Percentiles rank a stretch among this genome's conserved stretches.
Evolutionary conservation across 768 basidiomycete species (phyloP).

Genomic region (Lactarius akahatsu): DNA sequence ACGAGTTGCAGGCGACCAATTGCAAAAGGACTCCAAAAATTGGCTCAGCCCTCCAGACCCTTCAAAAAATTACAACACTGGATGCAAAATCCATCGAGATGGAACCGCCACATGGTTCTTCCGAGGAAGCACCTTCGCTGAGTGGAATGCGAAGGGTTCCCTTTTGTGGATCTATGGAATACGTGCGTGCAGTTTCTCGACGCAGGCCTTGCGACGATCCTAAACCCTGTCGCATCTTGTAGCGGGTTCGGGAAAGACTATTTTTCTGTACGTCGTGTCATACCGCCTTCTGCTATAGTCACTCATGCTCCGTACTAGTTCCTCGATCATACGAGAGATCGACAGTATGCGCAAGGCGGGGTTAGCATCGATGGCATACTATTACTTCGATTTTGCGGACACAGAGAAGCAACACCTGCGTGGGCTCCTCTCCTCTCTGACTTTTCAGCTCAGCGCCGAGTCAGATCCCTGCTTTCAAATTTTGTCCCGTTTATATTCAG

Average conservation of each 20-base stretch:
- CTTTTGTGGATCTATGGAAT: slow-evolving; percentile 14
- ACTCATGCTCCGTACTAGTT: background rate
- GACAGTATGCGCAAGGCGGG: background rate
- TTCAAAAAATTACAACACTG: slow-evolving; percentile 8
- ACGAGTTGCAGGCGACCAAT: background rate
- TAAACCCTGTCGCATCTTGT: background rate
- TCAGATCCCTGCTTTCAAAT: background rate
- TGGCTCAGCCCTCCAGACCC: slow-evolving; percentile 21
- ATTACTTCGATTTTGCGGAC: slow-evolving; percentile 16
- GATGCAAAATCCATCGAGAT: background rate
- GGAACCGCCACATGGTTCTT: slow-evolving; percentile 10
- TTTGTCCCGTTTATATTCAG: slow-evolving; percentile 1
- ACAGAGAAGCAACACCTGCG: background rate
- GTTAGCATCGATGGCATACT: slow-evolving; percentile 3
- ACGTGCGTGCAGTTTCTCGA: slow-evolving; percentile 1
- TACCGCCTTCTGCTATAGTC: background rate
- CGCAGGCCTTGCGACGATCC: background rate
- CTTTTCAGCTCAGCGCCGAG: slow-evolving; percentile 1
- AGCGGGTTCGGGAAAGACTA: slow-evolving; percentile 14
- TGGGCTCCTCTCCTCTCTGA: slow-evolving; percentile 5
- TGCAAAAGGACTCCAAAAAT: background rate
- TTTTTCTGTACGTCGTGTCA: slow-evolving; percentile 2
- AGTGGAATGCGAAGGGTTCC: background rate
- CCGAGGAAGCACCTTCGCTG: background rate
- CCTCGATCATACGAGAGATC: background rate